Percentiles rank a stretch among this genome's conserved stretches.
phyloP scores from a whole-genome alignment of 148 eudicot genomes.

The Amaranthus cruentus region DNA sequence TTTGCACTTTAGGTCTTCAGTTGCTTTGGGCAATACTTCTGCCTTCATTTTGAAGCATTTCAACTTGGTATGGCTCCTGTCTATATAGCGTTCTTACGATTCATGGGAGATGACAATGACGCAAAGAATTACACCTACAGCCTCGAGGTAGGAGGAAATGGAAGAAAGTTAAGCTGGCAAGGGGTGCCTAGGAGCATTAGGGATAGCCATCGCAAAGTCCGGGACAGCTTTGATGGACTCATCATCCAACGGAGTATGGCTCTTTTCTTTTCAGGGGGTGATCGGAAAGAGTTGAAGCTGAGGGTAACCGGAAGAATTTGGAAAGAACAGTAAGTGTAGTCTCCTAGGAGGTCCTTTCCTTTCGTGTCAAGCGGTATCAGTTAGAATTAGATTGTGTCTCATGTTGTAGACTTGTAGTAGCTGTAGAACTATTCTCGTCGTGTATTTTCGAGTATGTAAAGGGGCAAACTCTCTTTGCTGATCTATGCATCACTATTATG shows the following conservation, averaged over 20 bases:
- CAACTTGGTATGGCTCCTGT: slow-evolving; percentile 57
- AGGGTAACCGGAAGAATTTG: slow-evolving; percentile 52
- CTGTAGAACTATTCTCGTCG: slow-evolving; percentile 16
- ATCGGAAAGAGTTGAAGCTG: slow-evolving; percentile 54
- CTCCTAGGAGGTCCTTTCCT: background rate
- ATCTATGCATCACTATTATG: slow-evolving; percentile 26
- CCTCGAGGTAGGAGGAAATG: slow-evolving; percentile 54
- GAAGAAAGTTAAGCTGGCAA: slow-evolving; percentile 51
- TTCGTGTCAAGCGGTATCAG: background rate
- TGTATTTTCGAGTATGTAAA: slow-evolving; percentile 17
- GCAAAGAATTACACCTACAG: slow-evolving; percentile 52
- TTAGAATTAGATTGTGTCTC: slow-evolving; percentile 4
- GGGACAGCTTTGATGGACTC: slow-evolving; percentile 55
- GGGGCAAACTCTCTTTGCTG: slow-evolving; percentile 52
- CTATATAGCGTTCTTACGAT: slow-evolving; percentile 55
- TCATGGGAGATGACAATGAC: slow-evolving; percentile 58
- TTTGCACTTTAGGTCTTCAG: slow-evolving; percentile 39
- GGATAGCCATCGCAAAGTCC: slow-evolving; percentile 52
- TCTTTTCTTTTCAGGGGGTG: slow-evolving; percentile 66
- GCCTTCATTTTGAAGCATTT: slow-evolving; percentile 60
- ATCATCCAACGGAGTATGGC: slow-evolving; percentile 59
- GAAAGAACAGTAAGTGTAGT: slow-evolving; percentile 32
- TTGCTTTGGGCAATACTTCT: slow-evolving; percentile 53
- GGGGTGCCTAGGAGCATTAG: slow-evolving; percentile 52
- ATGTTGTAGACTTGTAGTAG: slow-evolving; percentile 2